These are phyloP conservation scores for Biancaea sappan DNA, from an alignment of 306 rosid species.

Conservation along the genomic window DNA sequence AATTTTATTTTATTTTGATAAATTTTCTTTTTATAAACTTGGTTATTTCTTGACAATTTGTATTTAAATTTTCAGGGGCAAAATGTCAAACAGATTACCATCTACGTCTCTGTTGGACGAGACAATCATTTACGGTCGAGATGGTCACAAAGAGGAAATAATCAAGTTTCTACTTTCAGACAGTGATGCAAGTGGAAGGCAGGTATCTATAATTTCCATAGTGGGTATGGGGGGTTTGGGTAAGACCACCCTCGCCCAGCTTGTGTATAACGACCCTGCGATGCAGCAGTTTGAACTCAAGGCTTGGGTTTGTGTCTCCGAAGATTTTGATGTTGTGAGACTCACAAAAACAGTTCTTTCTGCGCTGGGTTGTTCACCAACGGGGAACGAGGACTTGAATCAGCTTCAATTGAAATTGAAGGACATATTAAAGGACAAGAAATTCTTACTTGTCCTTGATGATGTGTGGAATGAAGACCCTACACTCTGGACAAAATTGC, in stretches of 20 bases:
- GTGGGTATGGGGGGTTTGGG: constrained; percentile 45
- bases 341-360: constrained; percentile 35
- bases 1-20: no score
- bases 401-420: no score
- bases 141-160: constrained; percentile 30
- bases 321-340: not conserved
- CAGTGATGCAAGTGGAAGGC: not conserved
- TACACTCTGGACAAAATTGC: no score
- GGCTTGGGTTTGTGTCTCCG: constrained; percentile 37
- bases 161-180: constrained; percentile 13
- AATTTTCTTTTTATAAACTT: no score
- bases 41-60: no score
- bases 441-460: no score
- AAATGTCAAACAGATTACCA: no score
- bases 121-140: no score
- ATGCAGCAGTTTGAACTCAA: constrained; percentile 28
- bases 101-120: no score
- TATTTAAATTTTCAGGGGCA: no score
- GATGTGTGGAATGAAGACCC: no score
- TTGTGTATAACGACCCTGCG: constrained; percentile 18
- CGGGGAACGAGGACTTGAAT: constrained; percentile 13
- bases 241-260: constrained; percentile 39
- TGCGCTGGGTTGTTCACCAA: not conserved
- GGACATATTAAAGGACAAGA: no score
- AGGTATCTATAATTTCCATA: not conserved